Base-by-base conservation (phyloP, 371 early-diverging fungal genomes). In the Mortierella sp. region DNA sequence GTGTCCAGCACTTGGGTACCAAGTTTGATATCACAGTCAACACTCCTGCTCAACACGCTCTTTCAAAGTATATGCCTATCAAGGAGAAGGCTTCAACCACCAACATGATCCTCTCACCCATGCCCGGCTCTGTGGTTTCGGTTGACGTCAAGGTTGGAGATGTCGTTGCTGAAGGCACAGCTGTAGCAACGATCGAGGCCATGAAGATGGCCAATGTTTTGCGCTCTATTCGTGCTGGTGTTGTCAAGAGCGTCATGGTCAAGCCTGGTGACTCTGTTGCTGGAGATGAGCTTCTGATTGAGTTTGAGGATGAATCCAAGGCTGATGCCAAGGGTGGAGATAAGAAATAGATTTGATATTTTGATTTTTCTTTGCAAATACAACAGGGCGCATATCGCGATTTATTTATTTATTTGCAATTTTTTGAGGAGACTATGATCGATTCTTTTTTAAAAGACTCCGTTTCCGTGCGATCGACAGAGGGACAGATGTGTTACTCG, bases 181-280 rank as follows among this genome's bases (percentile, higher is more conserved):
- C 96, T 72, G 79, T 98, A 10, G 94, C 93, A 0, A 93, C 96
- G 0, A 94, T 98, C 5, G 99, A 98, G 84, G 99, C 99, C 29
- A 98, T 98, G 99, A 98, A 98, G 86, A 98, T 98, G 98, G 97
- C 98, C 73, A 97, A 98, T 73, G 94, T 97, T 8, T 79, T 98
- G 54, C 88, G 94, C 3, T 91, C 97, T 10, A 88, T 94, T 7
- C 87, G 90, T 9, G 90, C 87, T 5, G 98, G 97, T 56, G 91
- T 86, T 58, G 86, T 98, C 72, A 94, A 93, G 83, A 90, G 90
- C 40, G 89, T 98, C 19, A 80, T 87, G 72, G 94, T 96, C 13
- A 75, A 87, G 72, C 83, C 88, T 8, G 96, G 96, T 3, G 86
- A 85, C 47, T 89, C 90, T 23, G 98, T 98, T 9, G 87, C 88